A percentile compares a stretch with the other conserved stretches of the same genome.
These are phyloP conservation scores for Heliophila coronopifolia DNA, from an alignment of 441 rosid genomes.

Conservation along the genomic window DNA sequence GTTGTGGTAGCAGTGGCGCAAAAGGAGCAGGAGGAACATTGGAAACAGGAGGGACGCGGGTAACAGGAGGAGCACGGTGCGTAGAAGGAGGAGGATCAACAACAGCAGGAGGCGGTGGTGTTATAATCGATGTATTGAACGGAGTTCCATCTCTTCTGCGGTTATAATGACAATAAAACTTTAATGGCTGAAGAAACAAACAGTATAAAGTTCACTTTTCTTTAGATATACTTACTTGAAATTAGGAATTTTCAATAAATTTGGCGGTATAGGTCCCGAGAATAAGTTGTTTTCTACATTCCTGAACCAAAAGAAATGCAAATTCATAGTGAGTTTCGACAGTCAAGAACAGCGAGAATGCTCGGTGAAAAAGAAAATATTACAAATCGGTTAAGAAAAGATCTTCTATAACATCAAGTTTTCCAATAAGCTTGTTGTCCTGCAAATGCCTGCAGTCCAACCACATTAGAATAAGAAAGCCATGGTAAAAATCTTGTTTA, in stretches of 20 bases:
- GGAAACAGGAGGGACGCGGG: conserved; percentile 23
- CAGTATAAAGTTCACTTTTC: not conserved
- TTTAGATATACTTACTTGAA: conserved; percentile 51
- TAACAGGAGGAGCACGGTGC: conserved; percentile 25
- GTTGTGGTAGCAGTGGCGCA: conserved; percentile 2
- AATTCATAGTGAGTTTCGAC: conserved; percentile 18
- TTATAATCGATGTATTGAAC: conserved; percentile 63
- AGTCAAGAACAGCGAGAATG: conserved; percentile 7
- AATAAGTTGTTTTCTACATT: conserved; percentile 77
- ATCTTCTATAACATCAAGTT: conserved; percentile 68
- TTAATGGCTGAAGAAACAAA: conserved; percentile 4
- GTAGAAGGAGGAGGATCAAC: conserved; percentile 40
- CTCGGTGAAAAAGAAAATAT: not conserved
- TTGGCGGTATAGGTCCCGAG: conserved; percentile 80
- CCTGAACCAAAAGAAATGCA: conserved; percentile 36
- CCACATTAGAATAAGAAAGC: conserved; percentile 12
- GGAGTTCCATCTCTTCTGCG: conserved; percentile 91
- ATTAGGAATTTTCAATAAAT: conserved; percentile 52
- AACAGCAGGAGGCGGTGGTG: conserved; percentile 55
- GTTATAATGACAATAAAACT: conserved; percentile 10
- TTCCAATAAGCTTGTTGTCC: conserved; percentile 68
- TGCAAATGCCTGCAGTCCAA: conserved; percentile 61
- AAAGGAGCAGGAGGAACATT: conserved; percentile 20
- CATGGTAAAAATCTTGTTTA: conserved; percentile 11
- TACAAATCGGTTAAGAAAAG: conserved; percentile 74